Conservation (phyloP, 129 eudicot species). For the Rutidosis leptorrhynchoides region DNA sequence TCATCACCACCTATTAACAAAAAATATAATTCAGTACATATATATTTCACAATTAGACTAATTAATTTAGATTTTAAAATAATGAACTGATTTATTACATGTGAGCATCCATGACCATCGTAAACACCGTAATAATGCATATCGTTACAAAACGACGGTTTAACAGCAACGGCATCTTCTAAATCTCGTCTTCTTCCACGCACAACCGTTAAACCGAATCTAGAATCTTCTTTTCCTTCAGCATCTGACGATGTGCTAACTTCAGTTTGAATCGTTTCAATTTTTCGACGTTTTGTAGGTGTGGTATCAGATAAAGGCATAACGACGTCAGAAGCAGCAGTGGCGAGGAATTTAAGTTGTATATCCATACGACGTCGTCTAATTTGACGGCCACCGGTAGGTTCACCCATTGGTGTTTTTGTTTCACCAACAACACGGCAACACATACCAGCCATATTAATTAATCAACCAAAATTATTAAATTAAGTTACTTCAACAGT, state of each 20-base stretch:
- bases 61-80: no score
- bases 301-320: constrained; percentile 26
- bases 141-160: constrained; percentile 57
- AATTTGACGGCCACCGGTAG: constrained; percentile 46
- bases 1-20: constrained; percentile 68
- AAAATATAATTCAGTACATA: background rate
- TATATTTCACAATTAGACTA: no score
- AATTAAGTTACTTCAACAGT: no score
- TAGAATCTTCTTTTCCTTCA: constrained; percentile 36
- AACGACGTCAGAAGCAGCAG: constrained; percentile 49
- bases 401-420: constrained; percentile 57
- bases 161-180: constrained; percentile 93
- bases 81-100: constrained; percentile 40
- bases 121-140: constrained; percentile 77
- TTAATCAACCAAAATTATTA: no score
- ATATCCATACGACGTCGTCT: constrained; percentile 68
- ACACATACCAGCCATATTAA: constrained; percentile 80
- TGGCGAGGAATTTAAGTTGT: constrained; percentile 52
- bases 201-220: constrained; percentile 78
- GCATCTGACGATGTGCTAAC: background rate
- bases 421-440: constrained; percentile 66
- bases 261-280: constrained; percentile 23
- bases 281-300: constrained; percentile 42
- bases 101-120: constrained; percentile 99
- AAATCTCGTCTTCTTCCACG: constrained; percentile 93